A percentile compares a stretch with the other conserved stretches of the same genome.
phyloP scores from a whole-genome alignment of 768 basidiomycete species.

The Gyrodon lividus region DNA sequence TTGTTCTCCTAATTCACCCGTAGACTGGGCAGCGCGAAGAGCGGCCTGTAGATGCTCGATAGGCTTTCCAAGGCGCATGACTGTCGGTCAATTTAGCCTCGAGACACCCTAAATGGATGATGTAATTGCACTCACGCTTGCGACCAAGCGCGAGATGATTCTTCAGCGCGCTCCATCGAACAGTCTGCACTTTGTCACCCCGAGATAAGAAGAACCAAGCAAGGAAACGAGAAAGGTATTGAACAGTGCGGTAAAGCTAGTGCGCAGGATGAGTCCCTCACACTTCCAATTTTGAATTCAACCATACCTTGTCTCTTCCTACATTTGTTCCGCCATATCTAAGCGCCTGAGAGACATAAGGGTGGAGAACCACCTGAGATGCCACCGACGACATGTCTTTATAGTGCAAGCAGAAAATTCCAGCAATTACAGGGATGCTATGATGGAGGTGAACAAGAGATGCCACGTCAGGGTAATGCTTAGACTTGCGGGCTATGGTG shows the following conservation, averaged over 20 bases:
- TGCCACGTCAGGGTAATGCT: background rate
- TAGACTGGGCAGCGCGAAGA: slow-evolving; percentile 59
- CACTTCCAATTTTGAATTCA: background rate
- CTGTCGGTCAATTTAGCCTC: slow-evolving; percentile 39
- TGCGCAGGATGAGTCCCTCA: background rate
- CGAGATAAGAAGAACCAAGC: slow-evolving; percentile 76
- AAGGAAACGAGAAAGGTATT: slow-evolving; percentile 88
- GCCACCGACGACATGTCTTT: slow-evolving; percentile 42
- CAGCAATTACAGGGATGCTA: slow-evolving; percentile 13
- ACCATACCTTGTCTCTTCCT: slow-evolving; percentile 84
- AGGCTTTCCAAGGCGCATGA: slow-evolving; percentile 91
- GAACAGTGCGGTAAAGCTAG: slow-evolving; percentile 85
- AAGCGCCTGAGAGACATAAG: slow-evolving; percentile 69
- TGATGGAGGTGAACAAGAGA: background rate
- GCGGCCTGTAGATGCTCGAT: slow-evolving; percentile 92
- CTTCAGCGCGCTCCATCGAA: slow-evolving; percentile 83
- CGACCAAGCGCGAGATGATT: slow-evolving; percentile 78
- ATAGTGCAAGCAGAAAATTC: slow-evolving; percentile 3
- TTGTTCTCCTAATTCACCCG: slow-evolving; percentile 64
- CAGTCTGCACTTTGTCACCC: slow-evolving; percentile 69
- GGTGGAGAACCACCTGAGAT: slow-evolving; percentile 84
- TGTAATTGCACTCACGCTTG: slow-evolving; percentile 55
- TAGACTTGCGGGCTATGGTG: background rate
- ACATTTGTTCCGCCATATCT: slow-evolving; percentile 78
- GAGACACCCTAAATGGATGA: background rate